Evolutionary conservation across 1,284 basidiomycete species (phyloP), one percentile per base, ranked within the genome.

Genomic region (Boletus subluridellus): DNA sequence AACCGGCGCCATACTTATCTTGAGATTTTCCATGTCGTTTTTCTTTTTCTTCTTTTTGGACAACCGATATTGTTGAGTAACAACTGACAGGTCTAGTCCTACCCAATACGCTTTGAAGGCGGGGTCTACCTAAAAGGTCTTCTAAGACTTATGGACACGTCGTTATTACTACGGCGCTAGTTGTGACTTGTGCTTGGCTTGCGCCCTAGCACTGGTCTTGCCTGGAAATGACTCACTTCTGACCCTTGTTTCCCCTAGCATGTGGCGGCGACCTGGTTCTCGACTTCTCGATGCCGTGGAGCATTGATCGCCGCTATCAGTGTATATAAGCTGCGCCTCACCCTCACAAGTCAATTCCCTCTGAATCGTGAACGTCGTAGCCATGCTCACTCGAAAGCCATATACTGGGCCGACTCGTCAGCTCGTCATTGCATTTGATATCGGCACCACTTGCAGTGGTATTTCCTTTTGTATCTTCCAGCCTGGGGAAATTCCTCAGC

Each of bases 401-500:
- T 65, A 67, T 44, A 4, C 21, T 11, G 63, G 64, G 10, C 54
- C 41, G 38, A 41, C 60, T 21, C 72, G 78, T 47, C 77, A 75
- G 54, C 70, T 82, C 2, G 71, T 80, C 4, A 60, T 82, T 15
- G 80, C 78, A 0, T 76, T 82, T 21, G 21, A 21, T 21, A 21
- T 21, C 21, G 21, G 21, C 21, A 21, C 21, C 21, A 21, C 21
- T 21, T 21, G 21, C 21, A 21, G 21, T 21, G 21, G 21, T 21
- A 21, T 21, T 21, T 21, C 21, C 21, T 21, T 78, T 58, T 65
- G 70, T 28, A 63, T 78, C 14, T 69, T 78, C 9, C 74, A 78
- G 44, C 80, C 80, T 12, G 79, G 78, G 6, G 69, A 75, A 39
- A 63, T 77, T 3, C 80, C 81, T 1, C 71, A 73, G 41, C 78